phyloP scores from a whole-genome alignment of 225 moss, liverwort and hornwort species.

The Asterella californica region DNA sequence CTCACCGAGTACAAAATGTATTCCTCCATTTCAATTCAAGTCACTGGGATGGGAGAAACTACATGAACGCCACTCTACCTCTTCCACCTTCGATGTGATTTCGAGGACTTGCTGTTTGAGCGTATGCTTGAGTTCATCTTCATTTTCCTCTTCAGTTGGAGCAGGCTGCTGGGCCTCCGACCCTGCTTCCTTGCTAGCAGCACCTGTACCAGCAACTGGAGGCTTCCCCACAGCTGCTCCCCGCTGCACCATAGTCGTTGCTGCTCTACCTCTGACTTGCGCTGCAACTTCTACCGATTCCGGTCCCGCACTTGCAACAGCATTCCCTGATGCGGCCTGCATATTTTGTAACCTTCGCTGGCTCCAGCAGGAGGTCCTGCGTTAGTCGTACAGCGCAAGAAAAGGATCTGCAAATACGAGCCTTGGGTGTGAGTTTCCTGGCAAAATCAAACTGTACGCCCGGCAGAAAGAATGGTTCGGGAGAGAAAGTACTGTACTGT shows the following conservation, averaged over 20 bases:
- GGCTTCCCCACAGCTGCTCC: slow-evolving; percentile 23
- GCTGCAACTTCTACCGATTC: slow-evolving; percentile 11
- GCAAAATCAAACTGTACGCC: background rate
- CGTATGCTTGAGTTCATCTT: slow-evolving; percentile 35
- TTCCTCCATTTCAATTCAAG: background rate
- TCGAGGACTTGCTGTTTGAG: slow-evolving; percentile 44
- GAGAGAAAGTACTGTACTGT: background rate
- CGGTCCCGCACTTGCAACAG: background rate
- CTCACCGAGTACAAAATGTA: background rate
- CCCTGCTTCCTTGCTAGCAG: slow-evolving; percentile 22
- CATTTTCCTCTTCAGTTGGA: slow-evolving; percentile 26
- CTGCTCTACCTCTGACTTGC: slow-evolving; percentile 14
- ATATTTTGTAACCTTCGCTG: slow-evolving; percentile 8
- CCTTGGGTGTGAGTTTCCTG: background rate
- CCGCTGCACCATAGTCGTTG: slow-evolving; percentile 27
- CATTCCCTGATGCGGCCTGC: slow-evolving; percentile 18
- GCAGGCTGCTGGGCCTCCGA: slow-evolving; percentile 18
- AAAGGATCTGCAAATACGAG: background rate
- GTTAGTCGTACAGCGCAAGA: background rate
- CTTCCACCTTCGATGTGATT: slow-evolving; percentile 46
- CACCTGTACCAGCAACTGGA: slow-evolving; percentile 18
- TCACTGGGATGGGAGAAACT: background rate
- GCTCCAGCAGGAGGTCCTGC: too few species aligned
- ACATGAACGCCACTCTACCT: slow-evolving; percentile 27
- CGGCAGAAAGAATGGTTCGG: background rate